Evolutionary conservation across 495 filamentous ascomycete species (phyloP), one percentile per base, ranked within the genome.

Genomic region (Penicillium maclennaniae): DNA sequence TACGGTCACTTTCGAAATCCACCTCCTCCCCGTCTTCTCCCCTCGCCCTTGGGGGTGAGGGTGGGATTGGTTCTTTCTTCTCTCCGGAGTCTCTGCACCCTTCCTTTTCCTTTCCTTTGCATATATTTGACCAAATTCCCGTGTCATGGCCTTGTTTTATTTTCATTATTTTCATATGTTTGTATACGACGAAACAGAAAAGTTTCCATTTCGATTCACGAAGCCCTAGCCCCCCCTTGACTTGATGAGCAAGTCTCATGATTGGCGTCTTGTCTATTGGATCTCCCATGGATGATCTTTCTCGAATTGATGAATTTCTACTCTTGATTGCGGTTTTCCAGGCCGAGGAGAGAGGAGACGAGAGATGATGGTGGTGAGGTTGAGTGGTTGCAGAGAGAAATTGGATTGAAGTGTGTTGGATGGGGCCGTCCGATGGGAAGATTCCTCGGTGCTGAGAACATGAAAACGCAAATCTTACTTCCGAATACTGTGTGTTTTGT

Each of bases 201-300:
- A 74, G 69, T 61, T 68, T 67, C 37, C 45, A 12, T 56, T 58
- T 43, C 54, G 53, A 47, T 52, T 59, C 55, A 72, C 66, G 64
- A 71, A 66, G 55, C 65, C 37, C 39, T 53, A 6, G 36, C 27
- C 26, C 47, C 27, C 26, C 12, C 41, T 21, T 55, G 51, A 39
- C 44, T 52, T 51, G 21, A 23, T 41, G 55, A 47, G 67, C 62
- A 67, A 66, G 69, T 69, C 70, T 75, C 67, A 74, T 62, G 69
- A 71, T 67, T 70, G 71, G 71, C 72, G 72, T 73, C 70, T 69
- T 66, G 51, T 60, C 66, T 73, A 59, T 69, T 70, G 56, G 50
- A 55, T 49, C 67, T 68, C 64, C 64, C 45, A 62, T 56, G 59
- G 59, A 59, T 69, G 63, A 59, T 60, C 56, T 65, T 60, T 60